Base-by-base conservation (phyloP, 192 early-diverging fungal genomes). In the Coemansia sp. region DNA sequence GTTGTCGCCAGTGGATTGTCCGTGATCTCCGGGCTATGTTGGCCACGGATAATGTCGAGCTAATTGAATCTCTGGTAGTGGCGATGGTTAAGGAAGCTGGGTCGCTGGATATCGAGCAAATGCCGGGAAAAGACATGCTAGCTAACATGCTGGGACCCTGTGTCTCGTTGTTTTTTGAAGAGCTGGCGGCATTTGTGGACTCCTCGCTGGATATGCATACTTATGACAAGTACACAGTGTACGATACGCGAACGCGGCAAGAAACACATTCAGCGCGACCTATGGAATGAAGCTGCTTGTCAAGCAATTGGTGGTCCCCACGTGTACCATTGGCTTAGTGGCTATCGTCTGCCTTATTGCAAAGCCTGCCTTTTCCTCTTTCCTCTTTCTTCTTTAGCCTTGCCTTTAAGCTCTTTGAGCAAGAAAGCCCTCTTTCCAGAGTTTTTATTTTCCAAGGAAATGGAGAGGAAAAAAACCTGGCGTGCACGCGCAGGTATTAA, bases 221-320 rank as follows among this genome's bases (percentile, higher is more conserved):
- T n/a, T 79, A 74, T 38, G 77, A 79, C 36, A 51, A 63, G 40
- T 74, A 70, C 46, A 31, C 51, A 12, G 72, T 54, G 5, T 79
- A 79, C 31, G 59, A 68, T 11, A 77, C 74, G 3, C 39, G 27
- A 0, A 12, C n/a, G 15, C 45, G 38, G 7, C 40, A 45, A 40
- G 6, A 37, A 24, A 24, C 17, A 32, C n/a, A n/a, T n/a, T n/a
- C n/a, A n/a, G n/a, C n/a, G n/a, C n/a, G n/a, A n/a, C n/a, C n/a
- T n/a, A n/a, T n/a, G n/a, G n/a, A n/a, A n/a, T n/a, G n/a, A n/a
- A n/a, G n/a, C n/a, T n/a, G n/a, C n/a, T n/a, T n/a, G n/a, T n/a
- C n/a, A n/a, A n/a, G n/a, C n/a, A n/a, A n/a, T n/a, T n/a, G n/a
- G n/a, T n/a, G n/a, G n/a, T n/a, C n/a, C n/a, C 17, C 51, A 25